phyloP scores from a whole-genome alignment of 2,329 filamentous ascomycete species.

The Phialocephala subalpina region DNA sequence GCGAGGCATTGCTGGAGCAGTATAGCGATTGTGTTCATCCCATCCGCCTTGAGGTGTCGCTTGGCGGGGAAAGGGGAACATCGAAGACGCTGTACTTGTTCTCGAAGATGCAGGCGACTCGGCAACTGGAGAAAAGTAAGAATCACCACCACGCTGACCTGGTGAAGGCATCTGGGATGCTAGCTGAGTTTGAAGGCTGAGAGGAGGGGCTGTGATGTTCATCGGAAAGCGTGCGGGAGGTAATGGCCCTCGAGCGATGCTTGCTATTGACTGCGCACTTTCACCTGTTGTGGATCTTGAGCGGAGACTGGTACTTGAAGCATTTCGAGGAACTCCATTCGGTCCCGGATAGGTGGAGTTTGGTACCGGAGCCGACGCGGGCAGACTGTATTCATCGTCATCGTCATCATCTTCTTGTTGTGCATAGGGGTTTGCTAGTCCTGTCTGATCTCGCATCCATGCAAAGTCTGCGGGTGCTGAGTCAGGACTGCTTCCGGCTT shows the following conservation, averaged over 20 bases:
- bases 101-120: conserved; percentile 82
- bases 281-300: conserved; percentile 80
- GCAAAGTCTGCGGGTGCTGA: conserved; percentile 70
- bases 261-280: conserved; percentile 65
- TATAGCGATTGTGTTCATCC: conserved; percentile 82
- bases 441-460: conserved; percentile 76
- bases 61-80: conserved; percentile 83
- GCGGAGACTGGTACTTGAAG: conserved; percentile 78
- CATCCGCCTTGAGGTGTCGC: conserved; percentile 72
- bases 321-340: conserved; percentile 70
- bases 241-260: conserved; percentile 67
- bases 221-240: conserved; percentile 68
- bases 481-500: conserved; percentile 54
- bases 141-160: conserved; percentile 58
- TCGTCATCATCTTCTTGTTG: conserved; percentile 70
- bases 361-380: conserved; percentile 44
- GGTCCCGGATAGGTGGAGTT: conserved; percentile 44
- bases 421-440: conserved; percentile 83
- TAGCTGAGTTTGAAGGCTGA: conserved; percentile 74
- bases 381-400: conserved; percentile 55
- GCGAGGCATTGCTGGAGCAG: conserved; percentile 85
- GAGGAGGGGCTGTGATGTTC: conserved; percentile 61
- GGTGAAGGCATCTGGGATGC: conserved; percentile 47
- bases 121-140: conserved; percentile 89
- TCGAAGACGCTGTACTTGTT: conserved; percentile 77